phyloP scores from a whole-genome alignment of 805 yeast species.

The Hanseniaspora valbyensis region DNA sequence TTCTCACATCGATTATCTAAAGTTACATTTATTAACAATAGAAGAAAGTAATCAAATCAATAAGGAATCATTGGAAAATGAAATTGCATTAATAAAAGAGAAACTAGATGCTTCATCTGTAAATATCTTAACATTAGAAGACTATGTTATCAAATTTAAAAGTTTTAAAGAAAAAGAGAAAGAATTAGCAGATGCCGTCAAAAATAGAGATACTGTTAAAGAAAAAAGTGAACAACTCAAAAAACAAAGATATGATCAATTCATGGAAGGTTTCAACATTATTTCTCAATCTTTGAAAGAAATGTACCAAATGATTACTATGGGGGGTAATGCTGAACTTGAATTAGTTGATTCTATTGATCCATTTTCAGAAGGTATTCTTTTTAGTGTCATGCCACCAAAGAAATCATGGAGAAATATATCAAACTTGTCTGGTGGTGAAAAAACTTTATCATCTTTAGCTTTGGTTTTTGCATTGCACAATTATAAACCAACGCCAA shows the following conservation, averaged over 20 bases:
- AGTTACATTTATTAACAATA: slow-evolving; percentile 35
- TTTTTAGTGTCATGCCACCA: slow-evolving; percentile 98
- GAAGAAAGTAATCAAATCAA: slow-evolving; percentile 44
- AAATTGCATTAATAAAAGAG: slow-evolving; percentile 45
- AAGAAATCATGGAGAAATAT: slow-evolving; percentile 96
- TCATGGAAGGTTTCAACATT: slow-evolving; percentile 81
- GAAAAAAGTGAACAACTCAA: slow-evolving; percentile 55
- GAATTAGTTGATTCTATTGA: slow-evolving; percentile 91
- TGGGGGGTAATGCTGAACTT: slow-evolving; percentile 98
- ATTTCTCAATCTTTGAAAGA: slow-evolving; percentile 84
- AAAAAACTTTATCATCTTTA: slow-evolving; percentile 85
- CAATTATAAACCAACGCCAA: slow-evolving; percentile 90
- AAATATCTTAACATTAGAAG: slow-evolving; percentile 64
- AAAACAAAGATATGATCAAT: slow-evolving; percentile 68
- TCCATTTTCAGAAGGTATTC: slow-evolving; percentile 95
- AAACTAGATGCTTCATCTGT: slow-evolving; percentile 47
- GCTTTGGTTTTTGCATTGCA: slow-evolving; percentile 95
- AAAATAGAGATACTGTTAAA: slow-evolving; percentile 52
- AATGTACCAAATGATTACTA: slow-evolving; percentile 96
- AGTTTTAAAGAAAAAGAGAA: slow-evolving; percentile 55
- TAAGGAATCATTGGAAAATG: slow-evolving; percentile 37
- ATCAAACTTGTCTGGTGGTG: slow-evolving; percentile 93
- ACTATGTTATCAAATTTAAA: slow-evolving; percentile 54
- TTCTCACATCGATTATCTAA: slow-evolving; percentile 12
- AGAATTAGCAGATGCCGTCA: slow-evolving; percentile 60